Base-by-base conservation (phyloP, 352 stramenopile genomes). In the Blastocystis sp. region DNA sequence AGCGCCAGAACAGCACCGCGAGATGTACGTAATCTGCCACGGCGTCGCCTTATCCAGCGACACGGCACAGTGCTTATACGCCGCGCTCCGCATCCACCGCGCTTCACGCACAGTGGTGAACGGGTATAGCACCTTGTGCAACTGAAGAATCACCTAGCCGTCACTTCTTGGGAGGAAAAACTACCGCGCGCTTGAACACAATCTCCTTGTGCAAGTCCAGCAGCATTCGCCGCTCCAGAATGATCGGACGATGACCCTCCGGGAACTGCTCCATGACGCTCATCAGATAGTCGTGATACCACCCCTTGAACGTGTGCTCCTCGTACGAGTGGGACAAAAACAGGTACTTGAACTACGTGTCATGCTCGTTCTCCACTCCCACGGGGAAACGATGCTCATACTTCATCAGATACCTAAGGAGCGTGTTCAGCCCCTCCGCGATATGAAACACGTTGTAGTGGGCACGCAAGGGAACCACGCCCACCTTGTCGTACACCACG, bases 201-300 rank as follows among this genome's bases (percentile, higher is more conserved):
- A 55, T 55, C 16, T 16, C 6, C 16, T 55, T 55, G 45, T 55
- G 9, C 45, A 55, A 19, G 16, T 16, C 6, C 45, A 55, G 4
- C 24, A 33, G 2, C 21, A 12, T 16, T 74, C 63, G 21, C 45
- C 63, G 63, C 31, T 74, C 63, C 19, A 74, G 63, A 74, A 74
- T 50, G 24, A 55, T 16, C 0, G 45, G 45, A 19, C 45, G 45
- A 19, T 55, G 9, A 0, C 6, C 45, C 16, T 55, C 45, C 9
- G 45, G 45, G 16, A 55, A 19, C 16, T 16, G 6, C 9, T 6
- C 9, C 0, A 55, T 0, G 0, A 55, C 45, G 16, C 16, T 16
- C 45, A 55, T 55, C 45, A 55, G 45, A 55, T 55, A 55, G n/a
- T n/a, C n/a, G n/a, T n/a, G n/a, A n/a, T n/a, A n/a, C n/a, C n/a